Evolutionary conservation across 1,284 basidiomycete species (phyloP).

Genomic region (Cryptococcus sp.): DNA sequence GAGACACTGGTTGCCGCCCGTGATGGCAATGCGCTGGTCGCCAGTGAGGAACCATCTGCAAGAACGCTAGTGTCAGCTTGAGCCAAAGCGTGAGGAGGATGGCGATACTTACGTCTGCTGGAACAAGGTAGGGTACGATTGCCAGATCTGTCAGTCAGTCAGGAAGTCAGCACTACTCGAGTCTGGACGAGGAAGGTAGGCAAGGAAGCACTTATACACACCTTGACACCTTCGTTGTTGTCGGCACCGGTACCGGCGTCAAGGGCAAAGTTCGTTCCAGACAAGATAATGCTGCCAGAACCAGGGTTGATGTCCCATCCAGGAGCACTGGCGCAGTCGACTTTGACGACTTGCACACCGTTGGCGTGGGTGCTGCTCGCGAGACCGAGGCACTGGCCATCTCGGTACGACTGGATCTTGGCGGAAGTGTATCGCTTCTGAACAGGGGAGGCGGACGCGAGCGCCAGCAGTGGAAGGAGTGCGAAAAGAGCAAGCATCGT

Average conservation of each 20-base stretch:
- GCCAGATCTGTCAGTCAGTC: constrained; percentile 15
- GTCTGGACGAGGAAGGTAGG: background rate
- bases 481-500: background rate
- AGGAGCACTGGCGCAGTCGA: constrained; percentile 11
- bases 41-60: constrained; percentile 29
- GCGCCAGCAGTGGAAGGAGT: background rate
- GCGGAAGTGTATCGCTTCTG: constrained; percentile 15
- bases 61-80: background rate
- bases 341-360: constrained; percentile 13
- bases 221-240: constrained; percentile 24
- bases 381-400: constrained; percentile 17
- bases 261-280: constrained; percentile 24
- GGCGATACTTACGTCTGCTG: constrained; percentile 23
- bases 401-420: constrained; percentile 20
- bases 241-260: constrained; percentile 29
- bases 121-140: constrained; percentile 23
- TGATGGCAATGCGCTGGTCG: constrained; percentile 42
- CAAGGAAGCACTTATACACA: constrained; percentile 2
- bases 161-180: background rate
- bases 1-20: constrained; percentile 39
- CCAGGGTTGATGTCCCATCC: constrained; percentile 29
- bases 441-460: background rate
- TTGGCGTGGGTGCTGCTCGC: constrained; percentile 5
- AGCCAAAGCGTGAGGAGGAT: background rate
- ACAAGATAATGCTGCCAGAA: constrained; percentile 20